These are phyloP conservation scores for Trichoderma hamatum DNA, from an alignment of 2,329 filamentous ascomycete genomes.

Conservation along the genomic window DNA sequence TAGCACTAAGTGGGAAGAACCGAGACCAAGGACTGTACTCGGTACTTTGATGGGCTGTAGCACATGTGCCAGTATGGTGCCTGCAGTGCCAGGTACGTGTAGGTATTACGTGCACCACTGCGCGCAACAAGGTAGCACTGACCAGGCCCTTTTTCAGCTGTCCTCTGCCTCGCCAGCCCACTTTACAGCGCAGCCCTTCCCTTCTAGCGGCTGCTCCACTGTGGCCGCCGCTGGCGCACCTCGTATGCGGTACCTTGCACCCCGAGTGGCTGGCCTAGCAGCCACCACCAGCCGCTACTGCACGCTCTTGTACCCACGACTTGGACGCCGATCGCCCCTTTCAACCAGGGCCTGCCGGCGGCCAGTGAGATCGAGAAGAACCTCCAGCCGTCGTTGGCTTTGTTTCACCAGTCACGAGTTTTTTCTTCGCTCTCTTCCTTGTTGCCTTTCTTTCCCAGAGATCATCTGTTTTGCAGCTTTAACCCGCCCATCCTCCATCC, in stretches of 20 bases:
- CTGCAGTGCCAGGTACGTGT: neutral
- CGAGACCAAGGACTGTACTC: neutral
- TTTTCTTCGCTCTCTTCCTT: constrained; percentile 19
- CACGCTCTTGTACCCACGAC: neutral
- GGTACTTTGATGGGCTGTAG: neutral
- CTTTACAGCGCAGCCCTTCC: too few species aligned
- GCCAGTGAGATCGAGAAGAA: constrained; percentile 11
- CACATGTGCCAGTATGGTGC: neutral
- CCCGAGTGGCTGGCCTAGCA: neutral
- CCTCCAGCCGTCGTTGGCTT: constrained; percentile 1
- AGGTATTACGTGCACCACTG: neutral
- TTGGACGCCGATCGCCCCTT: constrained; percentile 19
- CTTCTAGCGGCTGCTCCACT: constrained; percentile 21
- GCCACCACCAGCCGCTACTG: constrained; percentile 7
- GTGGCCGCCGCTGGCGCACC: constrained; percentile 21
- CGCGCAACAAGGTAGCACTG: neutral
- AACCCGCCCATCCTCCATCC: constrained; percentile 9
- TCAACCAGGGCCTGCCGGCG: constrained; percentile 13
- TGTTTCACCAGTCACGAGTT: constrained; percentile 8
- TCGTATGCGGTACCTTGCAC: constrained; percentile 21
- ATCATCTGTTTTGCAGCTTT: constrained; percentile 16
- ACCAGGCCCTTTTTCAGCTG: neutral
- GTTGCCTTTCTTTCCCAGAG: constrained; percentile 16
- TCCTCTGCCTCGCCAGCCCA: too few species aligned
- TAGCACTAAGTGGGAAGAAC: neutral